phyloP scores from a whole-genome alignment of 176 grass and related monocot genomes.

The Eremochloa ophiuroides region DNA sequence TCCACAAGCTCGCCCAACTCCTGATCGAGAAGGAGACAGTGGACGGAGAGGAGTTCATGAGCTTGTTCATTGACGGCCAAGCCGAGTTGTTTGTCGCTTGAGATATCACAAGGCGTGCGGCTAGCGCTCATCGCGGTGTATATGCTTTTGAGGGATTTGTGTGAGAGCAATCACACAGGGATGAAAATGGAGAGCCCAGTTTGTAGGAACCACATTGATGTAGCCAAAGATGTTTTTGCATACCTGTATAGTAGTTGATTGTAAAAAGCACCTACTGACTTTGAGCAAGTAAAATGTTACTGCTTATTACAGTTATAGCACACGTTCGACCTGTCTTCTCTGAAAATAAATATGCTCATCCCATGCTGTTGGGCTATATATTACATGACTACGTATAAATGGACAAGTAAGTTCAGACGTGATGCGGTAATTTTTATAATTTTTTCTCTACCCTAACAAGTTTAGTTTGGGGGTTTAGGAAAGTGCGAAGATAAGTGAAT shows the following conservation, averaged over 20 bases:
- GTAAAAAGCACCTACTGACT: neutral
- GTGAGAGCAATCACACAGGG: neutral
- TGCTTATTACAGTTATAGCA: neutral
- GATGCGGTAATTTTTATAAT: no score
- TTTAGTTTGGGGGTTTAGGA: no score
- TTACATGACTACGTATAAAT: no score
- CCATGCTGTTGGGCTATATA: no score
- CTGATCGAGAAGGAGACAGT: conserved; percentile 97
- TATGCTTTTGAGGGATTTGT: neutral
- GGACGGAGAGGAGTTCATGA: conserved; percentile 98
- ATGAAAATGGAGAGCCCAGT: neutral
- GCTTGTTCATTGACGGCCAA: conserved; percentile 91
- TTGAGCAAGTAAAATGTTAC: neutral
- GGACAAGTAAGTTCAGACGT: no score
- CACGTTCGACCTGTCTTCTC: neutral
- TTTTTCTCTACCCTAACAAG: no score
- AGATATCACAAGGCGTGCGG: neutral
- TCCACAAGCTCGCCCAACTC: conserved; percentile 85
- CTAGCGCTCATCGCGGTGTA: neutral
- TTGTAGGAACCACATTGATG: neutral
- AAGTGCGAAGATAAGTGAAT: no score
- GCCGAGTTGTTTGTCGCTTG: conserved; percentile 84
- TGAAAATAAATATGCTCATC: neutral
- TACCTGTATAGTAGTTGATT: neutral
- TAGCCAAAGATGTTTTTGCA: neutral